Evolutionary conservation across 305 asterid genomes (phyloP).

Genomic region (Withania somnifera): DNA sequence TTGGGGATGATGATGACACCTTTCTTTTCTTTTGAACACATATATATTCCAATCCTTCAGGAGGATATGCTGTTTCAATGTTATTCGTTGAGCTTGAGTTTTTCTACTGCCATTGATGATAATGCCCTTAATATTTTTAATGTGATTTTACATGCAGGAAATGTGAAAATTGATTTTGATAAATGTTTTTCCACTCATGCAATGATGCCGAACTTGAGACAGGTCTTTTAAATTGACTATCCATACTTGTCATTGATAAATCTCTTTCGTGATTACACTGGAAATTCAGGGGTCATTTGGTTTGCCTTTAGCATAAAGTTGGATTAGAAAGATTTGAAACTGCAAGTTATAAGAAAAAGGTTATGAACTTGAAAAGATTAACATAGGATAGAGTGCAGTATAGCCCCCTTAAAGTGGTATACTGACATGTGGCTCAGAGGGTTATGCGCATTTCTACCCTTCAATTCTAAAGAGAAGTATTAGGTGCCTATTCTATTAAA

Average conservation of each 20-base stretch:
- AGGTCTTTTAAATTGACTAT: constrained; percentile 36
- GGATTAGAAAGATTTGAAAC: not conserved
- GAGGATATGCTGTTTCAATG: not conserved
- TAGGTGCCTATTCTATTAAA: not conserved
- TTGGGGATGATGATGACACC: not conserved
- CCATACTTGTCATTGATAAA: not conserved
- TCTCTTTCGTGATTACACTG: not conserved
- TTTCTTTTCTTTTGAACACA: not conserved
- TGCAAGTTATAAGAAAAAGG: not conserved
- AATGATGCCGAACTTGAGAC: constrained; percentile 76
- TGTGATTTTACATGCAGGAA: constrained; percentile 43
- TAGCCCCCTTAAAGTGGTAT: not conserved
- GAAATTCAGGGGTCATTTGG: not conserved
- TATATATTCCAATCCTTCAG: not conserved
- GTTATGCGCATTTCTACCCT: not conserved
- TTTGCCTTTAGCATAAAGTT: not conserved
- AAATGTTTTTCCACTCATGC: constrained; percentile 74
- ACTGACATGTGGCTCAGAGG: not conserved
- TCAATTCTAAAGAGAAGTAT: not conserved
- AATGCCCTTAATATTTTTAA: not conserved
- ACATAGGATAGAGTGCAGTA: not conserved
- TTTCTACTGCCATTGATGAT: not conserved
- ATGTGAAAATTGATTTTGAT: constrained; percentile 67
- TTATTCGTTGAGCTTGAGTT: not conserved
- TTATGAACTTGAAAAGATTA: not conserved